Base-by-base conservation (phyloP, 768 basidiomycete species). In the Xerocomellus dryophilus region DNA sequence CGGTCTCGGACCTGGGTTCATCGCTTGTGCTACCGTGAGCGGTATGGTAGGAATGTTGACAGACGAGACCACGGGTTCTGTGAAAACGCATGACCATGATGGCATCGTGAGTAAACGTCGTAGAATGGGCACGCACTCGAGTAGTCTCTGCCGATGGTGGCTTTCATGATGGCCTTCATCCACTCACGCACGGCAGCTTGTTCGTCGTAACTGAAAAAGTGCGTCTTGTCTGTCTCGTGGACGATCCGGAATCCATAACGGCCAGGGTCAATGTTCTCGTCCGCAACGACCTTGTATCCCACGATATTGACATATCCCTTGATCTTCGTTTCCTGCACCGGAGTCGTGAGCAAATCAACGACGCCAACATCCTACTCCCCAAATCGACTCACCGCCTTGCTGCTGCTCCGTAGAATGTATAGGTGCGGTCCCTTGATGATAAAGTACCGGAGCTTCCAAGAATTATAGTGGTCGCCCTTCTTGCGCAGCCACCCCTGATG, bases 151-250 rank as follows among this genome's bases (percentile, higher is more conserved):
- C 83, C 87, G 61, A 99, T 99, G 12, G 96, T 98, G 3, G 96
- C 93, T 69, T 98, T 99, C 93, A 98, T 98, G 61, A 99, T 83
- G 8, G 95, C 93, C 75, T 98, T 99, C 97, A 98, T 98, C 96
- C 97, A 98, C 60, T 93, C 93, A n/a, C 97, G 84, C 44, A 97
- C 80, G 35, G 83, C 73, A 1, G 74, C 64, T 71, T 93, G 91
- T 65, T 98, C 94, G 21, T 93, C 89, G 0, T 92, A 93, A 58
- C 90, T 92, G 73, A 99, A 99, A 66, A 72, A 92, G 69, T 98
- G 93, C 1, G 88, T 78, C 73, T 88, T 91, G 68, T 93, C 90
- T 7, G 80, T 73, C 42, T 93, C 91, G 61, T 98, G 95, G 31
- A 95, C 83, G 58, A 98, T 88, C 61, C 91, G 81, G 84, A 98